Conservation (phyloP, 495 filamentous ascomycete species). For the Stereocaulon alpinum region DNA sequence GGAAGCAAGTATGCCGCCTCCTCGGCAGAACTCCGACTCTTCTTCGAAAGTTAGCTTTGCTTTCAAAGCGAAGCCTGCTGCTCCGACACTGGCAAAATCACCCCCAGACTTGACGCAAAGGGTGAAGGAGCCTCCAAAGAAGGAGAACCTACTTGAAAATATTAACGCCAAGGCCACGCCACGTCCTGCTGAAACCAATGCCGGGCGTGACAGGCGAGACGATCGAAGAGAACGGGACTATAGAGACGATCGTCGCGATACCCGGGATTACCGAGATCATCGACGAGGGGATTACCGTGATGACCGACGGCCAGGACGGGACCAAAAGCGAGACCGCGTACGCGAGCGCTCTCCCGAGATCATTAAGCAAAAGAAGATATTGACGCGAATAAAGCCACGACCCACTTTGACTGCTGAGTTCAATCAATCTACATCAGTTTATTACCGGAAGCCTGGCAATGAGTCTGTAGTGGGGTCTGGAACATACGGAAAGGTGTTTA, state of each 20-base stretch:
- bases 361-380: constrained; percentile 55
- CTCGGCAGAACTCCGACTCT: constrained; percentile 39
- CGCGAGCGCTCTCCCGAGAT: constrained; percentile 30
- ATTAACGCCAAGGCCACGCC: constrained; percentile 28
- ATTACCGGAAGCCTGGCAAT: constrained; percentile 84
- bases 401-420: constrained; percentile 62
- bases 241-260: constrained; percentile 26
- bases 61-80: constrained; percentile 62
- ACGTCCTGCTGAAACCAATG: constrained; percentile 28
- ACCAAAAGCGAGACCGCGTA: constrained; percentile 19
- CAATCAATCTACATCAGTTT: constrained; percentile 71
- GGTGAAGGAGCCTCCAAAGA: constrained; percentile 45
- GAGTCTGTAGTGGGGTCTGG: constrained; percentile 90
- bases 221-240: constrained; percentile 42
- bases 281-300: constrained; percentile 32
- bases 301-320: constrained; percentile 23
- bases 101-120: constrained; percentile 61
- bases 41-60: constrained; percentile 65
- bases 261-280: constrained; percentile 29
- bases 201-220: constrained; percentile 41
- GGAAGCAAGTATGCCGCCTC: constrained; percentile 41
- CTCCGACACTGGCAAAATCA: constrained; percentile 49
- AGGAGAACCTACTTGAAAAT: constrained; percentile 22
- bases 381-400: constrained; percentile 60
- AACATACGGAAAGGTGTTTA: constrained; percentile 96